These are phyloP conservation scores for Penicillium subrubescens DNA, from an alignment of 495 filamentous ascomycete genomes.

Conservation along the genomic window DNA sequence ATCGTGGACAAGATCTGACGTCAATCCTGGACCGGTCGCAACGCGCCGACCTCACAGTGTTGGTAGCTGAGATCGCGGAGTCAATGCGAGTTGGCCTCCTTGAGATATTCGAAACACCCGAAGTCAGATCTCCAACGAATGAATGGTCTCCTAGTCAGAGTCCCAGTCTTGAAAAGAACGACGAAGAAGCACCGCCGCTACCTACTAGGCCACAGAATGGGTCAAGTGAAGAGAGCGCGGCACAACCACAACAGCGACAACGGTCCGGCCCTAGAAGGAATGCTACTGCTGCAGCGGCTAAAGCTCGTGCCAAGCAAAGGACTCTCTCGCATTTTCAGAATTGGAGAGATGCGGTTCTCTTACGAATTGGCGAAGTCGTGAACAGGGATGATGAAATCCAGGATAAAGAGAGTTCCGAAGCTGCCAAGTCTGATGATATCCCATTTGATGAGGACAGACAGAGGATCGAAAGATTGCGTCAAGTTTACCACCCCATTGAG, in stretches of 20 bases:
- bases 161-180: slow-evolving; percentile 1
- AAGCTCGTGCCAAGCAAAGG: slow-evolving; percentile 34
- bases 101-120: slow-evolving; percentile 41
- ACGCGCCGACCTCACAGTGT: slow-evolving; percentile 50
- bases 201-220: slow-evolving; percentile 21
- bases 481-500: slow-evolving; percentile 49
- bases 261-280: background rate
- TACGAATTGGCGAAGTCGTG: slow-evolving; percentile 65
- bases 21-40: slow-evolving; percentile 53
- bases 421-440: slow-evolving; percentile 21
- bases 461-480: slow-evolving; percentile 37
- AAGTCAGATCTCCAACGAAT: slow-evolving; percentile 3
- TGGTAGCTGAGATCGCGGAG: slow-evolving; percentile 45
- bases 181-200: slow-evolving; percentile 18
- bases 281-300: slow-evolving; percentile 5
- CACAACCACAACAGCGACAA: slow-evolving; percentile 11
- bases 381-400: slow-evolving; percentile 55
- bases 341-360: slow-evolving; percentile 63
- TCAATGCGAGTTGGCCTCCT: slow-evolving; percentile 48
- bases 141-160: slow-evolving; percentile 11
- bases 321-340: slow-evolving; percentile 61
- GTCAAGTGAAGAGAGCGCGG: background rate
- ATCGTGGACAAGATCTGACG: slow-evolving; percentile 48
- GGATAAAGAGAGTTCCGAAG: slow-evolving; percentile 11
- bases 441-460: slow-evolving; percentile 29